A percentile compares a stretch with the other conserved stretches of the same genome.
Conservation (phyloP, 768 basidiomycete species). For the Trametes gibbosa region DNA sequence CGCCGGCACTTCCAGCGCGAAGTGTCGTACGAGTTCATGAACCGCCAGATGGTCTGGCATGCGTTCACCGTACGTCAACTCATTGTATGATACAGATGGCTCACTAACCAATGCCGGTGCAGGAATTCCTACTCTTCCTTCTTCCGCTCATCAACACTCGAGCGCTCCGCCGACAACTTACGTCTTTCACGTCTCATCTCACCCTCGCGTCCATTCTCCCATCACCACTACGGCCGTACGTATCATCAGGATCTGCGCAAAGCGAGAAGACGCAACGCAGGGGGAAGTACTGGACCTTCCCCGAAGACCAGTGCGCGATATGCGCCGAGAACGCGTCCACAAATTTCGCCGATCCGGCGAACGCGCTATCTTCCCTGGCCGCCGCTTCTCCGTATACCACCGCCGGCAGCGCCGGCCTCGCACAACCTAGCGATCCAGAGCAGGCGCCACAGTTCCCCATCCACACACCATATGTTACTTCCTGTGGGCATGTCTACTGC, state of each 20-base stretch:
- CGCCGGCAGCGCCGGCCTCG: not conserved
- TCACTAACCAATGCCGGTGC: not conserved
- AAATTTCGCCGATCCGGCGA: conserved; percentile 51
- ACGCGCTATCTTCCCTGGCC: conserved; percentile 39
- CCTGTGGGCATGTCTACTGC: conserved; percentile 87
- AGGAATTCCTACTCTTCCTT: conserved; percentile 96
- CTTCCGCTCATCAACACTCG: conserved; percentile 80
- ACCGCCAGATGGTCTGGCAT: conserved; percentile 99
- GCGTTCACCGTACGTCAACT: conserved; percentile 80
- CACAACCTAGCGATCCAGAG: conserved; percentile 24
- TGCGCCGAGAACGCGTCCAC: conserved; percentile 77
- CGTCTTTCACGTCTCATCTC: conserved; percentile 33
- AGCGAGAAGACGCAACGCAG: conserved; percentile 11
- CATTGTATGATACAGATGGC: not conserved
- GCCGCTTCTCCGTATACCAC: conserved; percentile 29
- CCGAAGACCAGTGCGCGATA: conserved; percentile 82
- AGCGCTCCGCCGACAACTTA: conserved; percentile 56
- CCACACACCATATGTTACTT: conserved; percentile 78
- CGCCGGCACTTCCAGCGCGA: conserved; percentile 69
- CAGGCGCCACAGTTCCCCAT: conserved; percentile 60
- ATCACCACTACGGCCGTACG: conserved; percentile 30
- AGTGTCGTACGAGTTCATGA: conserved; percentile 98
- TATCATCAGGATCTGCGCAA: conserved; percentile 8
- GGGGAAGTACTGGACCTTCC: conserved; percentile 71
- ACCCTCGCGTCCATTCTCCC: conserved; percentile 31